phyloP scores from a whole-genome alignment of 2,329 filamentous ascomycete genomes.

The Aspergillus arachidicola region DNA sequence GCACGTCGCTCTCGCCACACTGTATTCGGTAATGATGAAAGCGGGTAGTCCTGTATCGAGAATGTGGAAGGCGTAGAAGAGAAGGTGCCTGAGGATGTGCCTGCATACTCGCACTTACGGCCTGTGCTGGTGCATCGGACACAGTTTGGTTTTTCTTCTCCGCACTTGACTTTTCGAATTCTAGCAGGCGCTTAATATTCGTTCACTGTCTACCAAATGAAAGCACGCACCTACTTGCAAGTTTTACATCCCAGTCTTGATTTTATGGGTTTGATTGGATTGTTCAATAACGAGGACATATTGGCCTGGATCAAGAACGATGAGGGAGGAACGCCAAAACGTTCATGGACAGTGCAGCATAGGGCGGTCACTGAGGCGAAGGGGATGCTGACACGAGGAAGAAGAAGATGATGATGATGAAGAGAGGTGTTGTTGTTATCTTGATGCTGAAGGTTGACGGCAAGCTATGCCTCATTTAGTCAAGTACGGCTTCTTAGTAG shows the following conservation, averaged over 20 bases:
- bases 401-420: not conserved
- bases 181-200: conserved; percentile 14
- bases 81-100: not conserved
- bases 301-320: not conserved
- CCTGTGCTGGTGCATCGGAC: conserved; percentile 33
- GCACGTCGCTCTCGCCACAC: conserved; percentile 36
- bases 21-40: conserved; percentile 24
- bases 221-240: conserved; percentile 29
- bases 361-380: not conserved
- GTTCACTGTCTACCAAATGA: not conserved
- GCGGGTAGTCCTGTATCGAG: conserved; percentile 9
- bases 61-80: not conserved
- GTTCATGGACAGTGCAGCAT: not conserved
- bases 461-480: not conserved
- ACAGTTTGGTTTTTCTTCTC: conserved; percentile 37
- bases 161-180: conserved; percentile 38
- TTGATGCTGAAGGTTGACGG: not conserved
- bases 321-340: not conserved
- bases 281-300: not conserved
- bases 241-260: conserved; percentile 33
- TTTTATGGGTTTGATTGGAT: conserved; percentile 14
- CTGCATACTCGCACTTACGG: conserved; percentile 37
- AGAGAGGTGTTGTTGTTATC: not conserved
- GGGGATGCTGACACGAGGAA: not conserved
- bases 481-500: not conserved